These are phyloP conservation scores for Corynespora cassiicola DNA, from an alignment of 2,329 filamentous ascomycete species.

Conservation along the genomic window DNA sequence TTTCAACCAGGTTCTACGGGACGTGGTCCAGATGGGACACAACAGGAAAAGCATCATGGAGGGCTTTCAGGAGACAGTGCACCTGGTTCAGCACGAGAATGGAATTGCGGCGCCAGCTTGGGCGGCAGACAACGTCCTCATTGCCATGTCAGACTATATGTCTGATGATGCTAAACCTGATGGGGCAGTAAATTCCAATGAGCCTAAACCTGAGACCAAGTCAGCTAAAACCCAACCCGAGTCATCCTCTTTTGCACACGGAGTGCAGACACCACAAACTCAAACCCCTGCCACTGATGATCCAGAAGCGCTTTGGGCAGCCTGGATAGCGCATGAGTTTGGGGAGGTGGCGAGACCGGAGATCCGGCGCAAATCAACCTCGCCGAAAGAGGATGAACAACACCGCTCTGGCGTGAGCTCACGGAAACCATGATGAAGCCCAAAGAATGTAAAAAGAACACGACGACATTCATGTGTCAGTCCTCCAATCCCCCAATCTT, in stretches of 20 bases:
- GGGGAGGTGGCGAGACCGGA: too few species aligned
- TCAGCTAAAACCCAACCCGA: conserved; percentile 2
- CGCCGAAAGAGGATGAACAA: too few species aligned
- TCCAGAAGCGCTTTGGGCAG: conserved; percentile 28
- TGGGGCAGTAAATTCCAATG: conserved; percentile 7
- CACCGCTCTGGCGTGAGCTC: too few species aligned
- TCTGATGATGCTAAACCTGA: neutral
- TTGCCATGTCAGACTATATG: conserved; percentile 34
- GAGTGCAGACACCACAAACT: neutral
- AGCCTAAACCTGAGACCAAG: conserved; percentile 1
- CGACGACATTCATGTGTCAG: too few species aligned
- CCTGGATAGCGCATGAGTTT: conserved; percentile 37
- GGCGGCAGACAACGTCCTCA: conserved; percentile 41
- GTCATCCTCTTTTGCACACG: conserved; percentile 6
- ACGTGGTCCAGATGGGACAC: conserved; percentile 29
- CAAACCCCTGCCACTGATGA: conserved; percentile 2
- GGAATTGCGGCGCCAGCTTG: conserved; percentile 29
- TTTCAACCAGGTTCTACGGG: conserved; percentile 38
- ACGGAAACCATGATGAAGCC: too few species aligned
- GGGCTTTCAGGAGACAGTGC: conserved; percentile 20
- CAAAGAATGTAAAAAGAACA: too few species aligned
- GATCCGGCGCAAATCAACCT: too few species aligned
- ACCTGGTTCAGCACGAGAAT: conserved; percentile 19
- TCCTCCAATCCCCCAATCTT: too few species aligned
- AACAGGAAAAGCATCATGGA: conserved; percentile 33